Evolutionary conservation across 2,329 filamentous ascomycete species (phyloP).

Genomic region (Colletotrichum abscissum): DNA sequence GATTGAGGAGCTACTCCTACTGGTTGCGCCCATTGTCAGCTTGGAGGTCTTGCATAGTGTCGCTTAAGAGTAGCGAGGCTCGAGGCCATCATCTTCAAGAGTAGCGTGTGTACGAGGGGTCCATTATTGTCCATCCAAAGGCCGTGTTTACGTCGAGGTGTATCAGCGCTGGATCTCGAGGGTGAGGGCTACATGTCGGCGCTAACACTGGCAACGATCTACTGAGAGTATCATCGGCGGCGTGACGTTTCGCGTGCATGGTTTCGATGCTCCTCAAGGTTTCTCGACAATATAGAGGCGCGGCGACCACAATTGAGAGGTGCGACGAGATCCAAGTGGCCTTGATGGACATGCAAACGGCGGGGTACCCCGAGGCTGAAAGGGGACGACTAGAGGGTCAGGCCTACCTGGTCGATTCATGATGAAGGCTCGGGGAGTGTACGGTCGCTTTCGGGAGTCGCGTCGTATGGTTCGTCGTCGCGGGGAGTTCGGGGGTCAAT

Average conservation of each 20-base stretch:
- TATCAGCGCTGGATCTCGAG: neutral
- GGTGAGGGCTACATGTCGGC: neutral
- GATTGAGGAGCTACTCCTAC: conserved; percentile 71
- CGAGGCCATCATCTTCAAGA: neutral
- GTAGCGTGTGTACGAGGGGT: neutral
- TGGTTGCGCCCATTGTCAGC: conserved; percentile 46
- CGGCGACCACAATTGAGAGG: neutral
- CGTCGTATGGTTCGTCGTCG: conserved; percentile 35
- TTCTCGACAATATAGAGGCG: neutral
- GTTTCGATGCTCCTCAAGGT: neutral
- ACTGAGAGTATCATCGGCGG: neutral
- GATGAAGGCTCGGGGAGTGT: conserved; percentile 43
- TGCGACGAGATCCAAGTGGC: conserved; percentile 14
- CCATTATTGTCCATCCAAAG: neutral
- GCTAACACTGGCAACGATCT: conserved; percentile 12
- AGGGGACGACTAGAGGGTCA: conserved; percentile 35
- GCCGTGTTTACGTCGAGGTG: neutral
- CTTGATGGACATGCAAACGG: conserved; percentile 33
- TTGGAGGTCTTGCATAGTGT: conserved; percentile 8
- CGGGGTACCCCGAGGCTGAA: conserved; percentile 31
- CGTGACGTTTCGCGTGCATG: conserved; percentile 11
- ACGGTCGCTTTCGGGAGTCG: conserved; percentile 21
- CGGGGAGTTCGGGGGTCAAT: conserved; percentile 20
- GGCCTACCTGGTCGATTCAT: conserved; percentile 72
- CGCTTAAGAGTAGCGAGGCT: neutral